Evolutionary conservation across 225 moss, liverwort and hornwort species (phyloP).

Genomic region (Sphagnum tenellum): DNA sequence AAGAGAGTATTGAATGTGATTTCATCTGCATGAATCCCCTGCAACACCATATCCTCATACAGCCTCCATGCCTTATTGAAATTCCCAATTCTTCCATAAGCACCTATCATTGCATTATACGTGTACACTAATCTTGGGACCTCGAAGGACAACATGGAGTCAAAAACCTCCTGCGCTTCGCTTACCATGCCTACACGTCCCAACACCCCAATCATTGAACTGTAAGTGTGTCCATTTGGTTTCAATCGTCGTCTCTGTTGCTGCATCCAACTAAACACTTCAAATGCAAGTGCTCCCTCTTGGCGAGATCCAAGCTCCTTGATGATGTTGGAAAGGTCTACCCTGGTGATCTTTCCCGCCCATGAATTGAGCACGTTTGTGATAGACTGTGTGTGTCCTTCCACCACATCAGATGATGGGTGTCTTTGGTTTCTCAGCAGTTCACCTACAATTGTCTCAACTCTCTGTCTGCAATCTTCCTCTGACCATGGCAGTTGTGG

Average conservation of each 20-base stretch:
- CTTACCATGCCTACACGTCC: constrained; percentile 63
- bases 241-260: constrained; percentile 71
- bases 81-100: constrained; percentile 53
- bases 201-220: constrained; percentile 66
- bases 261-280: constrained; percentile 83
- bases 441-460: constrained; percentile 42
- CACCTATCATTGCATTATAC: constrained; percentile 82
- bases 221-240: constrained; percentile 63
- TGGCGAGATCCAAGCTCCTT: constrained; percentile 53
- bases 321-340: constrained; percentile 64
- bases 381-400: constrained; percentile 28
- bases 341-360: constrained; percentile 77
- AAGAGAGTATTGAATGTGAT: constrained; percentile 76
- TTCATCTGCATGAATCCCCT: constrained; percentile 65
- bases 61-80: constrained; percentile 74
- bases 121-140: constrained; percentile 43
- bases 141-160: constrained; percentile 21
- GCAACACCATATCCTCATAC: constrained; percentile 54
- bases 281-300: constrained; percentile 41
- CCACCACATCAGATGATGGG: neutral
- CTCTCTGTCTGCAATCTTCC: constrained; percentile 48
- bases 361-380: constrained; percentile 68
- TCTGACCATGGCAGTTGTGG: constrained; percentile 38
- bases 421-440: constrained; percentile 25
- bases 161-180: constrained; percentile 66